Conservation (phyloP, 257 asterid genomes). For the Jaltomata sinuosa region DNA sequence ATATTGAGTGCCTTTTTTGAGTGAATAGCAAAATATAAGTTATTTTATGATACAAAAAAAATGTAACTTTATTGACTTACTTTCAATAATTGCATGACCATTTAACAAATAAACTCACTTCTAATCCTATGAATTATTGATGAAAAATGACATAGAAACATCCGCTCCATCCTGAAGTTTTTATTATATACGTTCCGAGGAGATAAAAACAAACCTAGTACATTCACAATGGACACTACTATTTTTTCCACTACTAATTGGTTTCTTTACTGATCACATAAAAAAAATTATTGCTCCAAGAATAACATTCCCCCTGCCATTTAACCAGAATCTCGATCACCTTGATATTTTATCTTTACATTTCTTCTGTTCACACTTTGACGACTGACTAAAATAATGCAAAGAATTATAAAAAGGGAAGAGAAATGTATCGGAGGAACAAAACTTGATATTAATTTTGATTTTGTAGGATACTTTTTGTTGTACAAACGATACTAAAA, state of each 20-base stretch:
- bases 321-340: neutral
- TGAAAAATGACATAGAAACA: neutral
- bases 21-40: neutral
- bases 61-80: neutral
- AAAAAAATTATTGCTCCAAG: neutral
- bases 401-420: neutral
- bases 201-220: neutral
- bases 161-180: too few species aligned
- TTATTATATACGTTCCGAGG: neutral
- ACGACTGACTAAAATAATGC: neutral
- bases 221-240: neutral
- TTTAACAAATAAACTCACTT: neutral
- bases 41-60: neutral
- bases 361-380: neutral
- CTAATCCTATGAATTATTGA: neutral
- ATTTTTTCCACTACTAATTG: neutral
- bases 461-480: neutral
- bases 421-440: neutral
- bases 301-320: neutral
- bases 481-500: neutral
- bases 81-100: neutral
- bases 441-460: neutral
- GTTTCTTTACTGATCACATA: neutral
- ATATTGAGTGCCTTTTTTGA: neutral
- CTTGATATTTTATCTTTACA: neutral